Conservation (phyloP, 768 basidiomycete genomes). For the Cantharellus cinnabarinus region DNA sequence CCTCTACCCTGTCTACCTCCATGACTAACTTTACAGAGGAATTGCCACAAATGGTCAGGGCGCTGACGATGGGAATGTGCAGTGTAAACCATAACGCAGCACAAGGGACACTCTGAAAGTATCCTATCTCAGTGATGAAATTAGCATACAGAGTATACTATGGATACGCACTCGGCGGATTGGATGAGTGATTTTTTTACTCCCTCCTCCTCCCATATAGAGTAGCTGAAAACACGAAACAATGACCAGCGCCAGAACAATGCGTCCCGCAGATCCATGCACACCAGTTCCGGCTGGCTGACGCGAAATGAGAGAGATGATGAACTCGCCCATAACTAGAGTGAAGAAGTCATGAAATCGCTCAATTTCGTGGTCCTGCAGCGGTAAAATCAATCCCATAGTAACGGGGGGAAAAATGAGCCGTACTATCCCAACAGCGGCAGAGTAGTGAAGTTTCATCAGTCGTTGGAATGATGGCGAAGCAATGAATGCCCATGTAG, state of each 20-base stretch:
- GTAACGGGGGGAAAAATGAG: background rate
- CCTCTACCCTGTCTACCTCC: background rate
- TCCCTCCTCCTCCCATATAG: slow-evolving; percentile 1
- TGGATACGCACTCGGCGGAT: slow-evolving; percentile 1
- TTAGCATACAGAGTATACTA: background rate
- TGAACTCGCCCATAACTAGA: slow-evolving; percentile 4
- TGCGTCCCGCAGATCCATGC: background rate
- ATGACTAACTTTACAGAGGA: background rate
- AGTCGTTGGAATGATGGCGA: background rate
- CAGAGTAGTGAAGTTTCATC: slow-evolving; percentile 2
- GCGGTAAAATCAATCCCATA: too few relatives aligned
- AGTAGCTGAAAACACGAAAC: slow-evolving; percentile 2
- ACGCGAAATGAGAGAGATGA: background rate
- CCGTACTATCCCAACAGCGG: background rate
- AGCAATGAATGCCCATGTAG: background rate
- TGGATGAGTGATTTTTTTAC: slow-evolving; percentile 1
- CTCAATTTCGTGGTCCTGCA: slow-evolving; percentile 2
- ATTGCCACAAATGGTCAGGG: background rate
- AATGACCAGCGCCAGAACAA: slow-evolving; percentile 1
- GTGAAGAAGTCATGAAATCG: slow-evolving; percentile 5
- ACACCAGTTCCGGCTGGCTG: slow-evolving; percentile 2
- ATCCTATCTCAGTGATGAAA: background rate
- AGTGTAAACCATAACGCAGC: background rate
- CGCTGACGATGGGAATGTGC: background rate
- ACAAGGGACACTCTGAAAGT: background rate